These are phyloP conservation scores for Chalaropsis ovoidea DNA, from an alignment of 2,329 filamentous ascomycete species.

Conservation along the genomic window DNA sequence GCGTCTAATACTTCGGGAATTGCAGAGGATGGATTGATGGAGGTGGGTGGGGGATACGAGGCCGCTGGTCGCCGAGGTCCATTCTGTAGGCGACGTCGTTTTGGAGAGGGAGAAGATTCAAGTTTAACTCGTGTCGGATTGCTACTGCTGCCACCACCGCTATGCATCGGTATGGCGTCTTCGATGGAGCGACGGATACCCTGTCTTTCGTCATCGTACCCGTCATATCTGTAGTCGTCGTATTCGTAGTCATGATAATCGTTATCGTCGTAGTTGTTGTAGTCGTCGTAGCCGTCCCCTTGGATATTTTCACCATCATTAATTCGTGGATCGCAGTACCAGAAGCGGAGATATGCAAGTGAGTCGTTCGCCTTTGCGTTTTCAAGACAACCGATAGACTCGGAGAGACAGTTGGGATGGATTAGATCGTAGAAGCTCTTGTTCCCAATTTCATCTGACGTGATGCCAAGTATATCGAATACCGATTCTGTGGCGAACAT, in stretches of 20 bases:
- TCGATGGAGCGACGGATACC: not conserved
- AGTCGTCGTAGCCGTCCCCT: constrained; percentile 40
- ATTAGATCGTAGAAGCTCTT: constrained; percentile 85
- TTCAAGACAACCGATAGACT: constrained; percentile 69
- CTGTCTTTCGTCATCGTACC: constrained; percentile 21
- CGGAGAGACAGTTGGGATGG: constrained; percentile 61
- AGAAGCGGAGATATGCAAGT: constrained; percentile 80
- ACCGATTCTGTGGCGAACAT: constrained; percentile 80
- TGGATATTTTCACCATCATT: constrained; percentile 39
- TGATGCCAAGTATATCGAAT: constrained; percentile 62
- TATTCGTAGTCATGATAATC: constrained; percentile 29
- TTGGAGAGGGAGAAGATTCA: constrained; percentile 20
- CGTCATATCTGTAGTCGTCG: constrained; percentile 26
- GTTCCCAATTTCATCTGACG: constrained; percentile 57
- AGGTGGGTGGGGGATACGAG: constrained; percentile 22
- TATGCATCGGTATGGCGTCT: not conserved
- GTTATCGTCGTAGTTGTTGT: constrained; percentile 31
- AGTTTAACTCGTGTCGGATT: constrained; percentile 3
- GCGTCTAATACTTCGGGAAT: constrained; percentile 21
- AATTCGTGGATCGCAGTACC: constrained; percentile 60
- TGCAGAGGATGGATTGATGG: constrained; percentile 20
- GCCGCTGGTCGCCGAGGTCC: constrained; percentile 14
- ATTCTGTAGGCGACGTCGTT: constrained; percentile 17
- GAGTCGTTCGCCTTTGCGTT: constrained; percentile 84
- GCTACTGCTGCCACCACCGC: not conserved